Evolutionary conservation across 2,329 filamentous ascomycete genomes (phyloP), one percentile per base, ranked within the genome.

Genomic region (Chaetomiaceae sp.): DNA sequence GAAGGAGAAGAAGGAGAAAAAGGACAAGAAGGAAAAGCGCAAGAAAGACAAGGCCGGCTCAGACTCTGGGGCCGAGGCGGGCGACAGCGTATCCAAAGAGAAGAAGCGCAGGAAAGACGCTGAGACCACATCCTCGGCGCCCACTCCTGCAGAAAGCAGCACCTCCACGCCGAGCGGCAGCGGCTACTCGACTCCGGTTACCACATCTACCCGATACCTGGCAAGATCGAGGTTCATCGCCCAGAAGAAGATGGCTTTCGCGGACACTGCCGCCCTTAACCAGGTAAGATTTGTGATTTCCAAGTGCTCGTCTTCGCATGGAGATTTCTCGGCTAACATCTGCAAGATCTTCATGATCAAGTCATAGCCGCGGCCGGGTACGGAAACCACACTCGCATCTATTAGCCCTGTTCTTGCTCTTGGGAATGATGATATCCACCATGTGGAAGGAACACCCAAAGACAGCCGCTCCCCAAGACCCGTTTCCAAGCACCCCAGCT

Each of bases 191-290:
- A 63, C 64, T 6, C 62, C 63, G 21, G 51, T 58, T 14, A 45
- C 53, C 1, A 54, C 61, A 14, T 73, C 77, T 21, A 82, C 78
- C 43, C 79, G 89, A 57, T 87, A 91, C 65, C 79, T 86, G 48
- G 82, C 91, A 41, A 77, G 92, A 56, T 83, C 87, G 59, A 79
- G 89, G 54, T 89, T 91, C 68, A 96, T 97, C 62, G 86, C 86
- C 50, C 88, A 93, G 61, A 97, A 97, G 74, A 84, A 83, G 62
- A 81, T 85, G 72, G 90, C 91, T 2, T 79, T 90, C 52, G 79
- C 89, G 72, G 87, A 96, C 67, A 78, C 84, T 43, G 83, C 86
- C 63, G 88, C 90, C 13, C 70, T 97, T 63, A 92, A 91, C 66
- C 90, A 96, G 82, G 87, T 91, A 71, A 67, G 73, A 25, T 20